phyloP scores from a whole-genome alignment of 78 protist species.

The Polysphondylium violaceum region DNA sequence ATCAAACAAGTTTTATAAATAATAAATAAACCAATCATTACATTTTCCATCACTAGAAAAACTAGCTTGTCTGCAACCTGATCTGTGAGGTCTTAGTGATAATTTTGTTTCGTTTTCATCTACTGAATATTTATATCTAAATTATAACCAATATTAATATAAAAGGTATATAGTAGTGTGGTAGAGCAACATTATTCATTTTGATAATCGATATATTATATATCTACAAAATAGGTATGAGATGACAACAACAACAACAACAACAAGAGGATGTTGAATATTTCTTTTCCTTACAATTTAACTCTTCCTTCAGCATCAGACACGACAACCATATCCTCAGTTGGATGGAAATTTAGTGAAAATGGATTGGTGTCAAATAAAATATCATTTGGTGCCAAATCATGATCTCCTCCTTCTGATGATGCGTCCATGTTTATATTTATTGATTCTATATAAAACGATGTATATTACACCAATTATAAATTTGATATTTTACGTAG shows the following conservation, averaged over 20 bases:
- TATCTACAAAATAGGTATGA: too few relatives aligned
- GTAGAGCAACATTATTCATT: too few relatives aligned
- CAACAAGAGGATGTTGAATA: too few relatives aligned
- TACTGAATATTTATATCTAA: constrained; percentile 42
- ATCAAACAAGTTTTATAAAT: neutral
- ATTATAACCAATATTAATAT: too few relatives aligned
- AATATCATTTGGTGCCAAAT: constrained; percentile 73
- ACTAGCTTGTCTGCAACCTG: constrained; percentile 74
- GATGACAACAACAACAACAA: too few relatives aligned
- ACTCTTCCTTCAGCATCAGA: constrained; percentile 74
- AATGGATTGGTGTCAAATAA: constrained; percentile 42
- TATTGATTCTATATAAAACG: neutral
- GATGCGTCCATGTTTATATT: constrained; percentile 10
- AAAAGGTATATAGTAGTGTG: neutral
- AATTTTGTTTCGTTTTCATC: constrained; percentile 45
- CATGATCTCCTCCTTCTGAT: constrained; percentile 13
- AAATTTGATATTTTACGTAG: too few relatives aligned
- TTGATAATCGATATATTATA: neutral
- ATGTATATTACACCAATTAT: too few relatives aligned
- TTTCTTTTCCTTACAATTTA: constrained; percentile 54
- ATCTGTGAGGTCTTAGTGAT: constrained; percentile 39
- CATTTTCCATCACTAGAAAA: constrained; percentile 80
- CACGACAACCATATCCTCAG: constrained; percentile 57
- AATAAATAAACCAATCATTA: neutral
- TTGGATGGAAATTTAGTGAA: constrained; percentile 76